Evolutionary conservation across 2,329 filamentous ascomycete genomes (phyloP), one percentile per base, ranked within the genome.

Genomic region (Talaromyces sp.): DNA sequence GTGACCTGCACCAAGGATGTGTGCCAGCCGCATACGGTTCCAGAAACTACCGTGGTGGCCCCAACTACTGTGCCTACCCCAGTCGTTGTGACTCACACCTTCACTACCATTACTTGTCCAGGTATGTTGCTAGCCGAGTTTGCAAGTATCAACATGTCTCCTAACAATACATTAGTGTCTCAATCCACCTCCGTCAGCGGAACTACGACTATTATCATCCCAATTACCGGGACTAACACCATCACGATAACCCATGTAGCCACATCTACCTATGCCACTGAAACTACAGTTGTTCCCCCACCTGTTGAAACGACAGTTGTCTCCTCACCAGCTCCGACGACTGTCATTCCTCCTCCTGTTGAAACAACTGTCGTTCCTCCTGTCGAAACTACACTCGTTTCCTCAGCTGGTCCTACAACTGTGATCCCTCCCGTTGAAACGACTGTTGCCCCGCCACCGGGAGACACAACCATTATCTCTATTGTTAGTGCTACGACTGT

Each of bases 161-260:
- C 51, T 59, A 33, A 62, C 31, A 34, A 28, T 10, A 47, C 44
- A 23, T 27, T 42, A 59, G 62, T 64, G 1, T 56, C 27, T 28
- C 57, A 64, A 10, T 47, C 36, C 12, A 59, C 62, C 33, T 56
- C 60, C 14, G 61, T 60, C 2, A 64, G 59, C 36, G 62, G 62
- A 33, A 52, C 51, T 8, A 57, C 62, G n/a, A 62, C 56, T 10
- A 42, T 62, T 36, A 57, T 56, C 18, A 28, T 59, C 16, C 60
- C 62, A n/a, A 56, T 64, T 23, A 64, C 62, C 5, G 56, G 57
- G 40, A 64, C 62, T 23, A 64, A 56, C 60, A 64, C 62, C 23
- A 64, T 64, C 23, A 52, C 50, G 5, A 60, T 64, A 12, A 64
- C 62, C 40, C 33, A 59, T 34, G 53, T 64, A 12, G 33, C 57